phyloP scores from a whole-genome alignment of 2,329 filamentous ascomycete genomes.

The Fusarium coffeatum region DNA sequence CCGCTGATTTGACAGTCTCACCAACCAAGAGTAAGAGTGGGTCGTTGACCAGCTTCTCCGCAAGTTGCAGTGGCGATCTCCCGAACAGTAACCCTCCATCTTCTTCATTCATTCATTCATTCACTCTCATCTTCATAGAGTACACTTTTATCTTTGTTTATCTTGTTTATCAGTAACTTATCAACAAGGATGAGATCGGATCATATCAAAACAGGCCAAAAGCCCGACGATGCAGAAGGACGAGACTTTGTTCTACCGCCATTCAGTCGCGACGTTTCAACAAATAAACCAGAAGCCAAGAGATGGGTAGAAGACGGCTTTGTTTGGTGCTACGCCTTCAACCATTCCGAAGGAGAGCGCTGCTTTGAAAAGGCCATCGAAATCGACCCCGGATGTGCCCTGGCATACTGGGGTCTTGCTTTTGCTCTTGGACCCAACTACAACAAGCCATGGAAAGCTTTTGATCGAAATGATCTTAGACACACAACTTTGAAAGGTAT shows the following conservation, averaged over 20 bases:
- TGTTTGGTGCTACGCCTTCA: slow-evolving; percentile 77
- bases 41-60: slow-evolving; percentile 32
- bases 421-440: slow-evolving; percentile 78
- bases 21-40: slow-evolving; percentile 37
- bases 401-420: slow-evolving; percentile 75
- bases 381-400: slow-evolving; percentile 64
- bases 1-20: slow-evolving; percentile 38
- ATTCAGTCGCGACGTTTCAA: slow-evolving; percentile 61
- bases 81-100: slow-evolving; percentile 13
- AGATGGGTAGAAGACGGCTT: slow-evolving; percentile 75
- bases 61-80: slow-evolving; percentile 34
- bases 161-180: not conserved
- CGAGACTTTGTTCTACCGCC: slow-evolving; percentile 42
- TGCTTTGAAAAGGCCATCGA: slow-evolving; percentile 70
- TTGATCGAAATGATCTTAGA: slow-evolving; percentile 40
- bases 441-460: slow-evolving; percentile 73
- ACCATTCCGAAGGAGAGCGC: slow-evolving; percentile 72
- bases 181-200: not conserved
- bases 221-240: slow-evolving; percentile 3
- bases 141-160: not conserved
- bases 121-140: not conserved
- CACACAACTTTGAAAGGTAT: slow-evolving; percentile 31
- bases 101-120: not conserved
- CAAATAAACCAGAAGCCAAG: slow-evolving; percentile 63
- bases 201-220: slow-evolving; percentile 2